Evolutionary conservation across 768 basidiomycete genomes (phyloP).

Genomic region (Suillus americanus): DNA sequence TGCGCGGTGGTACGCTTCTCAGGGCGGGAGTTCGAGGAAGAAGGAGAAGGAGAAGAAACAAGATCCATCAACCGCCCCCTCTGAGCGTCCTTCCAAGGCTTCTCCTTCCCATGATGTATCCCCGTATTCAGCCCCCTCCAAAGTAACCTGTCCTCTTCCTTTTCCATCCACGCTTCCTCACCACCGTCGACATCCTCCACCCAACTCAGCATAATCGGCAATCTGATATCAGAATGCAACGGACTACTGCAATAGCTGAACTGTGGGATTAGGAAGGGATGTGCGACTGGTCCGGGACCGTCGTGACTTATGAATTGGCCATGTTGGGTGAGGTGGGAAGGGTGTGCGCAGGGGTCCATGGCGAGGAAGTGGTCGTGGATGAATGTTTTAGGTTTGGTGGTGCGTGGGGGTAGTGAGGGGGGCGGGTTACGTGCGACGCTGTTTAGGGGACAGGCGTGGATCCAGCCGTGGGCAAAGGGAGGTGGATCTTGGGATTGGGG

Average conservation of each 20-base stretch:
- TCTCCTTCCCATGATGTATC: conserved; percentile 37
- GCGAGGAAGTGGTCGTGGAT: conserved; percentile 30
- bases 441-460: conserved; percentile 38
- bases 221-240: conserved; percentile 50
- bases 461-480: conserved; percentile 29
- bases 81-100: conserved; percentile 49
- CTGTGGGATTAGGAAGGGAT: conserved; percentile 39
- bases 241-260: conserved; percentile 48
- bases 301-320: conserved; percentile 48
- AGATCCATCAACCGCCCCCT: conserved; percentile 42
- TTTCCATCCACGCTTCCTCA: conserved; percentile 39
- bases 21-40: neutral
- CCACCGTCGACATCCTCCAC: conserved; percentile 43
- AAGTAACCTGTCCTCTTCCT: conserved; percentile 55
- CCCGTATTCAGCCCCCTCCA: conserved; percentile 76
- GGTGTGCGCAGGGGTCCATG: conserved; percentile 43
- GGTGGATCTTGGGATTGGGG: neutral
- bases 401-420: conserved; percentile 14
- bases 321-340: conserved; percentile 41
- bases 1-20: neutral
- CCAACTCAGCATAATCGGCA: conserved; percentile 43
- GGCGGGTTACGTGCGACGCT: conserved; percentile 32
- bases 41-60: conserved; percentile 2
- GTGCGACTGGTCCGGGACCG: conserved; percentile 41
- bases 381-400: conserved; percentile 18